Evolutionary conservation across 2,329 filamentous ascomycete species (phyloP), one percentile per base, ranked within the genome.

Genomic region (Aschersonia sp.): DNA sequence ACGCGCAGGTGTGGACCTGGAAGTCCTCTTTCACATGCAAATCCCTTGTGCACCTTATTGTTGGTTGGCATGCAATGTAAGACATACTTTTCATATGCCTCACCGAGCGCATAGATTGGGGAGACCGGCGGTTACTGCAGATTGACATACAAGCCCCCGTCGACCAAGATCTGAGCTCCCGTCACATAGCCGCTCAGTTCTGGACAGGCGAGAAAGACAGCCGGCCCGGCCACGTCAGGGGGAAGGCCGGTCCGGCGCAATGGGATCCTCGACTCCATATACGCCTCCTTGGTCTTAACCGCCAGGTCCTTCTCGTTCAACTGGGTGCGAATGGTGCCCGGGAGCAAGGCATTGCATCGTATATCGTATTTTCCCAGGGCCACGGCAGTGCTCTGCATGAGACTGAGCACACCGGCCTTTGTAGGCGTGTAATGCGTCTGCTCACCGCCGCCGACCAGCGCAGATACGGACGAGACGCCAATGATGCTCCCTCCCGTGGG

Each of bases 391-490:
- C 82, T 87, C 68, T 94, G 88, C 78, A 94, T 92, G 43, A 94
- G 71, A 44, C 79, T 85, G 40, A 86, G 61, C 3, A 94, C 75
- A 2, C 86, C 88, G 0, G 88, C 87, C 65, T 94, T 94, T 12
- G 88, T 94, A 7, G 88, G 85, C 12, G 88, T 94, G 65, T 94
- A 94, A 61, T 94, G 88, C 30, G 79, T 82, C 67, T 94, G 88
- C 44, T 74, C 70, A 0, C 82, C 85, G 43, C 87, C 88, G 40
- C 88, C 88, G 0, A 89, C 84, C 9, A 89, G 74, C 0, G 84
- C 85, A 20, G 75, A 80, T 58, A 89, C 86, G 54, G 79, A 84
- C 5, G 77, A 82, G 40, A 89, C 72, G 47, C 77, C 84, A 54
- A 89, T 91, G 58, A 95, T 92, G 56, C 78, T 82, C 35, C 89